A percentile compares a stretch with the other conserved stretches of the same genome.
Evolutionary conservation across 2,329 filamentous ascomycete species (phyloP).

Genomic region (Herpotrichia juniperi): DNA sequence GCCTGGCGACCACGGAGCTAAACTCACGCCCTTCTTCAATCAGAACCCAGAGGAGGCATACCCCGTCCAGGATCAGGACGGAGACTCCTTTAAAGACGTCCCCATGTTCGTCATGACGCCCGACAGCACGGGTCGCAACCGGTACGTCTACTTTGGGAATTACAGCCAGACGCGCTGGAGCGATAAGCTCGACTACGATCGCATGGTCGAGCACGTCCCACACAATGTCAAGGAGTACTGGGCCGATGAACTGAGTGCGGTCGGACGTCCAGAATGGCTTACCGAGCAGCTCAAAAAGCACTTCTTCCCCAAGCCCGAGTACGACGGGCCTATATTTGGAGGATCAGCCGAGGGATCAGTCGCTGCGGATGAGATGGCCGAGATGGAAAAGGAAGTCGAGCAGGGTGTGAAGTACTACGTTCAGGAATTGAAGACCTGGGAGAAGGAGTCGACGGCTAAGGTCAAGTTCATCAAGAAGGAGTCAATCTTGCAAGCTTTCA

Average conservation of each 20-base stretch:
- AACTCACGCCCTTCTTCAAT: constrained; percentile 55
- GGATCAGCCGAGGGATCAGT: constrained; percentile 19
- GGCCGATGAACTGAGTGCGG: constrained; percentile 45
- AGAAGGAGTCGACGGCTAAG: constrained; percentile 45
- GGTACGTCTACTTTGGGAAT: constrained; percentile 53
- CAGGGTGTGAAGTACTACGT: constrained; percentile 43
- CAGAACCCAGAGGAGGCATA: constrained; percentile 34
- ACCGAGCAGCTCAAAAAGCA: constrained; percentile 48
- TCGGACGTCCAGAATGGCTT: constrained; percentile 49
- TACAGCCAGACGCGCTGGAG: constrained; percentile 53
- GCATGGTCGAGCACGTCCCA: constrained; percentile 46
- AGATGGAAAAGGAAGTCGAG: constrained; percentile 29
- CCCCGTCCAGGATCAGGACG: constrained; percentile 22
- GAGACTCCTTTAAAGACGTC: constrained; percentile 42
- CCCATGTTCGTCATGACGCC: constrained; percentile 49
- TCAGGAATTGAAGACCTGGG: constrained; percentile 45
- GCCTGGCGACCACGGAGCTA: constrained; percentile 53
- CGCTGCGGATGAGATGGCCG: constrained; percentile 23
- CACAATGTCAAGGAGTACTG: constrained; percentile 46
- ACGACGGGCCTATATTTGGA: constrained; percentile 40
- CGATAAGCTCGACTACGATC: constrained; percentile 53
- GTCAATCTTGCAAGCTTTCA: constrained; percentile 48
- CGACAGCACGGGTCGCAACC: constrained; percentile 8
- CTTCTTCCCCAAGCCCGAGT: constrained; percentile 51
- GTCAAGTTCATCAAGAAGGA: constrained; percentile 43